Base-by-base conservation (phyloP, 345 rosid genomes). In the Populus simonii region DNA sequence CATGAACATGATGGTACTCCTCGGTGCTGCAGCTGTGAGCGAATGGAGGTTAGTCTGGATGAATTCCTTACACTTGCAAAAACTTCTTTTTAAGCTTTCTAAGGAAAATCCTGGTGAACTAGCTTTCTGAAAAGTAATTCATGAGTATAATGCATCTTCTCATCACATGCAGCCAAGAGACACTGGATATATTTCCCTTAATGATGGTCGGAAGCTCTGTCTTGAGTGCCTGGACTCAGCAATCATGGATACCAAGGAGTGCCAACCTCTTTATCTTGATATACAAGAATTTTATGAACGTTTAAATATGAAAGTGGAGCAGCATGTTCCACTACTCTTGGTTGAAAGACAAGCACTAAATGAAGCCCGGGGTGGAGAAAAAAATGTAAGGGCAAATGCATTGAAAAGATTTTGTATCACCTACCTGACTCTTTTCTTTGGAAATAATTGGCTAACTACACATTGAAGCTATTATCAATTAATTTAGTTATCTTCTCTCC, bases 331-430 rank as follows among this genome's bases (percentile, higher is more conserved):
- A 1, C 71, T 82, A 8, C 82, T 82, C 35, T 71, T 82, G 65
- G 85, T 82, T 62, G 85, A 82, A 73, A 82, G 85, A 82, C 85
- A 78, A 78, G 85, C 85, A 71, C 57, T 82, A 6, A 82, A 82
- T 75, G 85, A 82, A 55, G 85, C 85, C 68, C 31, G 81, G 72
- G 85, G 75, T 47, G 85, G 98, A 70, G 99, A 96, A 86, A 93
- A 88, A 76, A 82, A 96, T 83, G 99, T 92, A 87, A 90, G 92
- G 67, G 18, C 22, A 79, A 73, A 72, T 49, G 57, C 59, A 2
- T 68, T 68, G 35, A 66, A 51, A 62, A 66, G 22, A 20, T 68
- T 68, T 53, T 36, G n/a, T 66, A 31, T 72, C 4, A 18, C 62
- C 38, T 15, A 20, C 59, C 33, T 47, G 72, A 43, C 17, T 38